Conservation (phyloP, 202 grass and related monocot genomes). For the Sporobolus alterniflorus region DNA sequence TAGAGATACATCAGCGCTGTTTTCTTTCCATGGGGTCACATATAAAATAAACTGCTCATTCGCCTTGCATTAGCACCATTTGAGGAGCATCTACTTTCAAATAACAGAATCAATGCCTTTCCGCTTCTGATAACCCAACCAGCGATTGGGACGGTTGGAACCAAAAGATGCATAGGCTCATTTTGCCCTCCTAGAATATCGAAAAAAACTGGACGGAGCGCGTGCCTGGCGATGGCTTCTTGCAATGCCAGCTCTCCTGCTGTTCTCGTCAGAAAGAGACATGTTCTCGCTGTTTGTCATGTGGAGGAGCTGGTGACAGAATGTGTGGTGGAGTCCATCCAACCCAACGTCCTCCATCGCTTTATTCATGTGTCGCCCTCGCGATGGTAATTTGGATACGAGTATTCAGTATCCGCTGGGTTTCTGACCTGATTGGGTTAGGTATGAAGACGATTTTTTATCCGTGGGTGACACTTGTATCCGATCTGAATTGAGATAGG, state of each 20-base stretch:
- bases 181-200: not conserved
- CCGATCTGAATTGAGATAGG: too few relatives aligned
- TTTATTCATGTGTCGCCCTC: slow-evolving; percentile 21
- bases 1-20: too few relatives aligned
- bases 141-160: not conserved
- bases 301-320: too few relatives aligned
- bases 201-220: not conserved
- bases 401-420: too few relatives aligned
- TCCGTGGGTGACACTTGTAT: too few relatives aligned
- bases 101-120: not conserved
- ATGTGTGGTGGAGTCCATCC: not conserved
- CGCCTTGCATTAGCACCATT: not conserved
- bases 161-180: not conserved
- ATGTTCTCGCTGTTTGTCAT: not conserved
- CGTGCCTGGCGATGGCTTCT: not conserved
- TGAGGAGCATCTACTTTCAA: not conserved
- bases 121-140: not conserved
- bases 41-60: too few relatives aligned
- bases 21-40: too few relatives aligned
- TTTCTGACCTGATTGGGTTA: too few relatives aligned
- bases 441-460: too few relatives aligned
- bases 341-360: not conserved
- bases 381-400: too few relatives aligned
- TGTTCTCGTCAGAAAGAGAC: not conserved
- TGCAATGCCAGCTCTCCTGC: not conserved